Percentiles rank a stretch among this genome's conserved stretches.
Evolutionary conservation across 805 yeast species (phyloP).

Genomic region (Ogataea chonburiensis): DNA sequence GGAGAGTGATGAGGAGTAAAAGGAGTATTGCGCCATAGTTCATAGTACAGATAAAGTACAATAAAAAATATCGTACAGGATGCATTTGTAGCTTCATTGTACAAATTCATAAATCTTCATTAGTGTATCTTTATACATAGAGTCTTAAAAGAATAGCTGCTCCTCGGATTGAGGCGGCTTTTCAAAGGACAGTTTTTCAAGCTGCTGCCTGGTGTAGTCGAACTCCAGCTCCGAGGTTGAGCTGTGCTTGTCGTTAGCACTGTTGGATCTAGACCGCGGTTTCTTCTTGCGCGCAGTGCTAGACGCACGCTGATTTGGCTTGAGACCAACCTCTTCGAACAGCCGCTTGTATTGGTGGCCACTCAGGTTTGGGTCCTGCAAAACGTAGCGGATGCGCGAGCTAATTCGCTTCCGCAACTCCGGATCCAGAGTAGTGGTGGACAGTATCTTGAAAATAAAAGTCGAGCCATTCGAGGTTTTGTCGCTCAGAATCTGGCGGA

Average conservation of each 20-base stretch:
- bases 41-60: background rate
- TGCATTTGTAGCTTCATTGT: too few relatives aligned
- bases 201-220: constrained; percentile 32
- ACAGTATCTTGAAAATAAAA: constrained; percentile 74
- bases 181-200: constrained; percentile 28
- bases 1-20: constrained; percentile 44
- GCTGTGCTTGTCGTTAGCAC: constrained; percentile 19
- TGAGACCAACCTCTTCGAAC: constrained; percentile 88
- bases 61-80: constrained; percentile 1
- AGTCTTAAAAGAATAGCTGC: constrained; percentile 17
- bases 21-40: too few relatives aligned
- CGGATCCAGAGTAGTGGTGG: constrained; percentile 65
- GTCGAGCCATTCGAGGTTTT: constrained; percentile 62
- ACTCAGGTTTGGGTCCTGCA: constrained; percentile 56
- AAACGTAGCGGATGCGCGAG: constrained; percentile 58
- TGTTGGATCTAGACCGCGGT: constrained; percentile 29
- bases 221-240: constrained; percentile 12
- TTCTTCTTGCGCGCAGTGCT: constrained; percentile 26
- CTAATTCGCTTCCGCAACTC: constrained; percentile 57
- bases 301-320: constrained; percentile 26
- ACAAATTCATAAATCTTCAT: constrained; percentile 6
- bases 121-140: constrained; percentile 6
- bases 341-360: constrained; percentile 78
- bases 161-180: constrained; percentile 12
- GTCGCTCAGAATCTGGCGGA: constrained; percentile 62